phyloP scores from a whole-genome alignment of 768 basidiomycete genomes.

The Mycena rosella region DNA sequence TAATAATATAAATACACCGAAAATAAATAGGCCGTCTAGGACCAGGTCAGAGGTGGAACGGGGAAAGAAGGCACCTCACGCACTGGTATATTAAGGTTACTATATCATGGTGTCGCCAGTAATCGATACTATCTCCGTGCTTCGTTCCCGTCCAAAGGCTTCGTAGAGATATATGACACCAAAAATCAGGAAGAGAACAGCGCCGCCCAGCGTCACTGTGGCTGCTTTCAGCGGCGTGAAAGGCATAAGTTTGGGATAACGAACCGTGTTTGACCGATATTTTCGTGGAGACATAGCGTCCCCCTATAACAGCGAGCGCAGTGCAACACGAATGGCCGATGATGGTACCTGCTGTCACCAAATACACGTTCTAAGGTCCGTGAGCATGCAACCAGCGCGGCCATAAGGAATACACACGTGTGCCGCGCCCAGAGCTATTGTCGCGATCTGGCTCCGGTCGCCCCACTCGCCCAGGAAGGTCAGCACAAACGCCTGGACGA shows the following conservation, averaged over 20 bases:
- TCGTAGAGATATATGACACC: constrained; percentile 73
- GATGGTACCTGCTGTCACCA: constrained; percentile 92
- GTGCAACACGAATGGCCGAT: constrained; percentile 92
- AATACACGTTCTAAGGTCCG: constrained; percentile 81
- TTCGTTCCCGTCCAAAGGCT: constrained; percentile 46
- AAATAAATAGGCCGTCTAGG: background rate
- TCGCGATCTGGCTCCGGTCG: constrained; percentile 96
- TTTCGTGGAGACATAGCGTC: constrained; percentile 92
- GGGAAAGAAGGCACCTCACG: background rate
- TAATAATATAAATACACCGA: constrained; percentile 20
- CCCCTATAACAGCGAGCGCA: constrained; percentile 91
- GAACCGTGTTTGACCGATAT: constrained; percentile 95
- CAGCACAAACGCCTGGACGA: constrained; percentile 94
- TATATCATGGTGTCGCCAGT: background rate
- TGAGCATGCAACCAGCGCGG: background rate
- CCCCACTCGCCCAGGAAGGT: constrained; percentile 99
- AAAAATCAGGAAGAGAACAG: constrained; percentile 77
- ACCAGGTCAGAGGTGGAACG: background rate
- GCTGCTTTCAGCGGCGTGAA: constrained; percentile 3
- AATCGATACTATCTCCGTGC: constrained; percentile 37
- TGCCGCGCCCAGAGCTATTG: constrained; percentile 94
- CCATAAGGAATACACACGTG: constrained; percentile 71
- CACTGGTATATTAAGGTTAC: background rate
- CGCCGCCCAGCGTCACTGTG: constrained; percentile 76
- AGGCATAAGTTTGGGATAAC: constrained; percentile 44